Evolutionary conservation across 805 yeast genomes (phyloP), one percentile per base, ranked within the genome.

Genomic region (Candida broadrunensis): DNA sequence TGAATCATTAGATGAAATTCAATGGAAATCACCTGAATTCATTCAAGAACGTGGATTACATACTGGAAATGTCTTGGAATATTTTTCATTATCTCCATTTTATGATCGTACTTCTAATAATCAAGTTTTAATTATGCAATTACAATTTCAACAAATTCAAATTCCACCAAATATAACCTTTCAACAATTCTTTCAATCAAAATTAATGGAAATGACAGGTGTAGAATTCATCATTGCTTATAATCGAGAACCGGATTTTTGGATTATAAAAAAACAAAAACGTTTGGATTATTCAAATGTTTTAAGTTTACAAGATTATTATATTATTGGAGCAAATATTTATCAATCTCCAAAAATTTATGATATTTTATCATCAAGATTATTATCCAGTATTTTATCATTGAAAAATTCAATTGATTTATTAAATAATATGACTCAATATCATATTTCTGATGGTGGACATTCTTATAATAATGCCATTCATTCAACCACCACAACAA

Each of bases 11-110:
- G 97, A 90, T 56, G 97, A 91, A 54, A 74, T 93, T 32, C 98
- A 90, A 60, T 93, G 99, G 99, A 80, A 90, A 49, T 84, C 93
- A 3, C 98, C 99, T 1, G 99, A 93, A 61, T 93, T 97, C 95
- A 88, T 93, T 48, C 96, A 89, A 58, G 78, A 83, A 39, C 82
- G 81, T 58, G 97, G 96, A 0, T 75, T 93, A 18, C 75, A 89
- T 34, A 85, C 95, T 0, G 95, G 83, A 39, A 93, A 90, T 56
- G 97, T 93, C 1, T 73, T 93, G 16, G 98, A 93, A 44, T 93
- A 93, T 63, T 90, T 93, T 56, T 72, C 97, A 3, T 87, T 88
- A 51, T 87, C 96, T 2, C 99, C 99, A 1, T 95, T 91, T 65
- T 93, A 86, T 58, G 97, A 91, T 58, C 76, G 97, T 49, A 81